Conservation (phyloP, 208 protist species). For the Trichomonas tenax region DNA sequence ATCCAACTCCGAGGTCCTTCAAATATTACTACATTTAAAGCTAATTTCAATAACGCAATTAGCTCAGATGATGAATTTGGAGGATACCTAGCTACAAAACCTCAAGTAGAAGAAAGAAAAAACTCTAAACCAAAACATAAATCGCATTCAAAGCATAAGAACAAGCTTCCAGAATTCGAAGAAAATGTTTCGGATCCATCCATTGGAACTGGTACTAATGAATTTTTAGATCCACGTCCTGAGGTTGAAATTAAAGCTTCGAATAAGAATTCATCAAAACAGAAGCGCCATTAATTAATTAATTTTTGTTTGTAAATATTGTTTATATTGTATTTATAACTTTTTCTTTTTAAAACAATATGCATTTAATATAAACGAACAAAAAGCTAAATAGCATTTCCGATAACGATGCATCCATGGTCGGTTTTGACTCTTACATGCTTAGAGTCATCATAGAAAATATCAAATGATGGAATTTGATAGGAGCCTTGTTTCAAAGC, state of each 20-base stretch:
- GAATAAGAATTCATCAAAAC: too few relatives aligned
- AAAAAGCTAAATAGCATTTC: neutral
- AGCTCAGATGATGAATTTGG: neutral
- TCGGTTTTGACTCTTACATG: neutral
- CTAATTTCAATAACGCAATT: neutral
- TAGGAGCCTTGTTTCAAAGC: neutral
- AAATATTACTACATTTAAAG: neutral
- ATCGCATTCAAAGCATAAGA: too few relatives aligned
- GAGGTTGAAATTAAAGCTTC: too few relatives aligned
- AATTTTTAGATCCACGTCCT: too few relatives aligned
- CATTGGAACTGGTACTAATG: too few relatives aligned
- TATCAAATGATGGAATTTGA: neutral
- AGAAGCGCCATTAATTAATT: too few relatives aligned
- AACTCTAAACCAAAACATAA: too few relatives aligned
- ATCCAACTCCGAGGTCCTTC: neutral
- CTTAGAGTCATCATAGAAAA: neutral
- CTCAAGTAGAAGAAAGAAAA: too few relatives aligned
- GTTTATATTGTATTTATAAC: neutral
- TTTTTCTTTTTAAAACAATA: neutral
- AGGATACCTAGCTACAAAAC: neutral
- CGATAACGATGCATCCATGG: neutral
- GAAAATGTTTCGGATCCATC: too few relatives aligned
- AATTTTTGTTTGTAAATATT: too few relatives aligned
- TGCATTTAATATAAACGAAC: neutral
- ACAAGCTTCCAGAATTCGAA: too few relatives aligned